Evolutionary conservation across 768 basidiomycete species (phyloP).

Genomic region (Xerocomus brunneocitrinus): DNA sequence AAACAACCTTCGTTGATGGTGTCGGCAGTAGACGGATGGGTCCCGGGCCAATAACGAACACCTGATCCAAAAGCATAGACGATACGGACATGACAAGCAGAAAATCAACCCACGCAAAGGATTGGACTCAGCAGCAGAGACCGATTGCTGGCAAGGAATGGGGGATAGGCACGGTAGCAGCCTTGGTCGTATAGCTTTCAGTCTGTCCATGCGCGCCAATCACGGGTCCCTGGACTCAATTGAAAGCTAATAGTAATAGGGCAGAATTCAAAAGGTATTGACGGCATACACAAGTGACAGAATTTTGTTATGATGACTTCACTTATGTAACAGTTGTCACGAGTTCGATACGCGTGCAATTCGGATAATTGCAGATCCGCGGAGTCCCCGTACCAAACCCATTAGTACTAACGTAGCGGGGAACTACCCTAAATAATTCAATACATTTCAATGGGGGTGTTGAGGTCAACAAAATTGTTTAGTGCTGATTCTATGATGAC

Average conservation of each 20-base stretch:
- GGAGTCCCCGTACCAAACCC: too few relatives aligned
- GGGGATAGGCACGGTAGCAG: too few relatives aligned
- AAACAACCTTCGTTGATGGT: neutral
- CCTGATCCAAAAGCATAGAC: neutral
- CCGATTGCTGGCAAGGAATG: too few relatives aligned
- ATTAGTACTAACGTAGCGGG: too few relatives aligned
- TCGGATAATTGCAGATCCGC: too few relatives aligned
- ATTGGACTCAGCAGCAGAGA: too few relatives aligned
- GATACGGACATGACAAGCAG: neutral
- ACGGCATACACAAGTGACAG: neutral
- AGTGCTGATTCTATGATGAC: too few relatives aligned
- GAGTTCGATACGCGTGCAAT: too few relatives aligned
- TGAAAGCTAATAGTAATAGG: neutral
- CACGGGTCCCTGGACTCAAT: neutral
- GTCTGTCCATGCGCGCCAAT: neutral
- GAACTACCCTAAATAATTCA: too few relatives aligned
- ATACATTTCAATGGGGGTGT: too few relatives aligned
- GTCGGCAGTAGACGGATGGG: neutral
- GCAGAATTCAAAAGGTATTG: neutral
- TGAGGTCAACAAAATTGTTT: too few relatives aligned
- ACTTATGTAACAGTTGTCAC: too few relatives aligned
- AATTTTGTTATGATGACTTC: neutral
- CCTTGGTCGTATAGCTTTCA: neutral
- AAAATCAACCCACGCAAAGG: neutral
- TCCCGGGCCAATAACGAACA: neutral